Evolutionary conservation across 352 stramenopile genomes (phyloP).

Genomic region (Paralagenidium karlingii): DNA sequence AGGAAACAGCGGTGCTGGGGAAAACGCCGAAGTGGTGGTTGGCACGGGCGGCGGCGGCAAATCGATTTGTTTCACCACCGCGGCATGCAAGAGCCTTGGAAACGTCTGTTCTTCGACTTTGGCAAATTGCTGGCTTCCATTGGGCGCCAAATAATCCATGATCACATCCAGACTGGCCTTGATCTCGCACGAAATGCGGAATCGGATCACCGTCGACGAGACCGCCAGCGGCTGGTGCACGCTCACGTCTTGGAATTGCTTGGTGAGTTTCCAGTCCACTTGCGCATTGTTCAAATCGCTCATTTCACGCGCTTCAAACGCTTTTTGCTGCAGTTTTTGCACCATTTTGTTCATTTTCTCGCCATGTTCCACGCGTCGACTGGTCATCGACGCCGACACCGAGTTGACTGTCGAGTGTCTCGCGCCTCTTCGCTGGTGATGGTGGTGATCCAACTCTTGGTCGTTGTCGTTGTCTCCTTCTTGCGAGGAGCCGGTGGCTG

Average conservation of each 20-base stretch:
- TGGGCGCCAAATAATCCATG: slow-evolving; percentile 66
- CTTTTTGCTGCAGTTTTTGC: background rate
- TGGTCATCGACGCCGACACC: background rate
- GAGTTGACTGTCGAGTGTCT: too few species aligned
- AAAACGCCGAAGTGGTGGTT: too few species aligned
- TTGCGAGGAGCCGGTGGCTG: too few species aligned
- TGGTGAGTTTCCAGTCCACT: slow-evolving; percentile 1
- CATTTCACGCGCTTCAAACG: background rate
- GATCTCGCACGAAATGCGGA: slow-evolving; percentile 73
- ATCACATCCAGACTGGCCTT: slow-evolving; percentile 66
- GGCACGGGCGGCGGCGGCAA: slow-evolving; percentile 16
- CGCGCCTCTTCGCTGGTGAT: too few species aligned
- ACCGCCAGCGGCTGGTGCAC: too few species aligned
- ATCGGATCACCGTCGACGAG: too few species aligned
- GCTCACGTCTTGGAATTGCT: background rate
- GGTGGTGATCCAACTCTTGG: too few species aligned
- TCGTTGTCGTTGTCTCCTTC: too few species aligned
- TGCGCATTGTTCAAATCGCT: background rate
- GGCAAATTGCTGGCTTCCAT: slow-evolving; percentile 56
- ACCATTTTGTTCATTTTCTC: background rate
- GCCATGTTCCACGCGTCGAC: background rate
- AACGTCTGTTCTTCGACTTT: slow-evolving; percentile 78
- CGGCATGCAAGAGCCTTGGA: slow-evolving; percentile 55
- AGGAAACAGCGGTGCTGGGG: too few species aligned
- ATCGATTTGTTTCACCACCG: slow-evolving; percentile 73